Evolutionary conservation across 2,329 filamentous ascomycete species (phyloP).

Genomic region (Penicillium sp.): DNA sequence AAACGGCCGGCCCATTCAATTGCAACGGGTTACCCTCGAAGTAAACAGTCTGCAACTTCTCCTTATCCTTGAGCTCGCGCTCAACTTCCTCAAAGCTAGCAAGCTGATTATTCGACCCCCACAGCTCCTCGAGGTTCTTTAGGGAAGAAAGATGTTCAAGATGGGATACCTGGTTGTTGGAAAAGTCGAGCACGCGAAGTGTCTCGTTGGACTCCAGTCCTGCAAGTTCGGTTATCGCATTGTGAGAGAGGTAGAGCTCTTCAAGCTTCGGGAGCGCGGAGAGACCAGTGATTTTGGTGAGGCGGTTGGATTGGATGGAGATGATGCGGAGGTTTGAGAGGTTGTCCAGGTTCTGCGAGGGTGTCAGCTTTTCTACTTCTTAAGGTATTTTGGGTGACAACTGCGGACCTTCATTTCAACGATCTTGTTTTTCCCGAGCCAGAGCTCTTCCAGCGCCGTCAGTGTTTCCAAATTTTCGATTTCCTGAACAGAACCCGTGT

Average conservation of each 20-base stretch:
- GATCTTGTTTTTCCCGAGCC: constrained; percentile 97
- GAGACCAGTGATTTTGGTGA: constrained; percentile 73
- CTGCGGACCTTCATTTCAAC: constrained; percentile 64
- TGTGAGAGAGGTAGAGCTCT: constrained; percentile 95
- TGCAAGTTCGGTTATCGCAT: constrained; percentile 73
- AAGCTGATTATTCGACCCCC: constrained; percentile 88
- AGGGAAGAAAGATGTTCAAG: constrained; percentile 70
- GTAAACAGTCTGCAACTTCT: constrained; percentile 82
- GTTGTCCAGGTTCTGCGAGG: constrained; percentile 59
- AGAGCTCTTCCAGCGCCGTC: constrained; percentile 77
- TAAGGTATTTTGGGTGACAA: background rate
- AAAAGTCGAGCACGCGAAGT: constrained; percentile 80
- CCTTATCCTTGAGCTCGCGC: constrained; percentile 72
- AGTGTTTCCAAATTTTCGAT: constrained; percentile 81
- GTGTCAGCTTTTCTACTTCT: constrained; percentile 4
- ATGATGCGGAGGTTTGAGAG: constrained; percentile 80
- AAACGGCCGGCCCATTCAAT: constrained; percentile 72
- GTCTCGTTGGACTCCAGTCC: constrained; percentile 66
- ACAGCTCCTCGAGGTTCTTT: constrained; percentile 77
- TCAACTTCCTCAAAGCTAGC: constrained; percentile 77
- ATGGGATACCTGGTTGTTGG: constrained; percentile 77
- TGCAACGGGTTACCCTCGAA: constrained; percentile 95
- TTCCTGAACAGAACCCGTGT: constrained; percentile 45
- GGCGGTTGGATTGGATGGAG: constrained; percentile 92
- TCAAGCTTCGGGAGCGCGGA: constrained; percentile 72